phyloP scores from a whole-genome alignment of 106 monocot species.

The Phalaenopsis equestris region DNA sequence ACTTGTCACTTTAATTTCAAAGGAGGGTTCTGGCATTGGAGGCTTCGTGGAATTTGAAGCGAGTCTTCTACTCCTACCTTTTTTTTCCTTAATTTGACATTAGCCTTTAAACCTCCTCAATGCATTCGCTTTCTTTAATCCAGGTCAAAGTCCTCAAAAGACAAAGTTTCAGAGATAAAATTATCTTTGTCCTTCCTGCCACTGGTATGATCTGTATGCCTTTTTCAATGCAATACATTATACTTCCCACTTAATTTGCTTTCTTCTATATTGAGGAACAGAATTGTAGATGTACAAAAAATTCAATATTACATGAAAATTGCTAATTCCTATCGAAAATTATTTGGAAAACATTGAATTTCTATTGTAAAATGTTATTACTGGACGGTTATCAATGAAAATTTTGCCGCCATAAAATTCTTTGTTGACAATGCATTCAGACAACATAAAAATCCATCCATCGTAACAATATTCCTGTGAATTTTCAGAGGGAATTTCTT shows the following conservation, averaged over 20 bases:
- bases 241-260: neutral
- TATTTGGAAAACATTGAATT: too few species aligned
- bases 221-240: neutral
- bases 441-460: too few species aligned
- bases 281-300: too few species aligned
- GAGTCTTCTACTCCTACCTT: neutral
- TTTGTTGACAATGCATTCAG: too few species aligned
- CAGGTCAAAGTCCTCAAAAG: slow-evolving; percentile 57
- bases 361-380: too few species aligned
- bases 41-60: slow-evolving; percentile 57
- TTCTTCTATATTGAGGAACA: neutral
- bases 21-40: slow-evolving; percentile 35
- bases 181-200: slow-evolving; percentile 61
- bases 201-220: slow-evolving; percentile 47
- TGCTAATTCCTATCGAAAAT: too few species aligned
- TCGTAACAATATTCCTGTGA: too few species aligned
- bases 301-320: too few species aligned
- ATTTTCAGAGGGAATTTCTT: too few species aligned
- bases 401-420: too few species aligned
- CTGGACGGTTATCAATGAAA: too few species aligned
- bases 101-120: neutral
- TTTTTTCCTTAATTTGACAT: neutral
- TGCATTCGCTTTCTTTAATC: slow-evolving; percentile 7
- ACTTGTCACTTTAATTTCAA: slow-evolving; percentile 26
- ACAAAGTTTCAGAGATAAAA: slow-evolving; percentile 48